Evolutionary conservation across 768 basidiomycete species (phyloP).

Genomic region (Trametes cingulata): DNA sequence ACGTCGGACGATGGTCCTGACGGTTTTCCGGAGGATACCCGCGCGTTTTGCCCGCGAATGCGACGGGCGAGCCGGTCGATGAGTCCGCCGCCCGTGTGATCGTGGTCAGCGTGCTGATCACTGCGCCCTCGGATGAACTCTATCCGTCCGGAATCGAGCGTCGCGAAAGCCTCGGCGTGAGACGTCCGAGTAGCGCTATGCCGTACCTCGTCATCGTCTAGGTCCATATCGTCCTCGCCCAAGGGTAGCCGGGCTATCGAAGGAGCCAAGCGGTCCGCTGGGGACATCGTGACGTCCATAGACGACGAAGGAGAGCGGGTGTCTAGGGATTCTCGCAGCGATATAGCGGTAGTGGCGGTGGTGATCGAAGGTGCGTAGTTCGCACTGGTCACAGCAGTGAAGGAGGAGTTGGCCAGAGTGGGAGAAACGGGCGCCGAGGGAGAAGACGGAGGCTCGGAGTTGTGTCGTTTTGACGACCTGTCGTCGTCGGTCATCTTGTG

Average conservation of each 20-base stretch:
- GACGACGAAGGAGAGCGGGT: conserved; percentile 16
- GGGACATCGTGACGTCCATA: conserved; percentile 5
- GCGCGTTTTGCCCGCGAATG: conserved; percentile 23
- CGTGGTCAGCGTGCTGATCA: conserved; percentile 24
- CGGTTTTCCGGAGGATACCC: conserved; percentile 14
- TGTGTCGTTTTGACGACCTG: conserved; percentile 10
- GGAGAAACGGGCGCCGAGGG: conserved; percentile 22
- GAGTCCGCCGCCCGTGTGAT: conserved; percentile 17
- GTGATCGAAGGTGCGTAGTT: conserved; percentile 19
- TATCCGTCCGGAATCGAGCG: conserved; percentile 34
- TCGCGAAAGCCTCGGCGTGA: conserved; percentile 39
- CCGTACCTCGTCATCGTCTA: conserved; percentile 29
- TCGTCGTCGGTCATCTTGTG: conserved; percentile 15
- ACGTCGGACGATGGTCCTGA: conserved; percentile 15
- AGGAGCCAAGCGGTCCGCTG: conserved; percentile 4
- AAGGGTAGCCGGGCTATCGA: conserved; percentile 9
- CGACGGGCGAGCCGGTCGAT: conserved; percentile 24
- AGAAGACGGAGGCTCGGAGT: conserved; percentile 4
- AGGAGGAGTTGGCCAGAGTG: conserved; percentile 9
- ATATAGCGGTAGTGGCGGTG: conserved; percentile 6
- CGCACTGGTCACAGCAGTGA: conserved; percentile 9
- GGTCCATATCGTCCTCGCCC: conserved; percentile 13
- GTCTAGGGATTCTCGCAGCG: conserved; percentile 10
- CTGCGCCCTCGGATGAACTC: conserved; percentile 27
- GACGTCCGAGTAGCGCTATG: conserved; percentile 31